Base-by-base conservation (phyloP, 345 rosid species). In the Melaleuca quinquenervia region DNA sequence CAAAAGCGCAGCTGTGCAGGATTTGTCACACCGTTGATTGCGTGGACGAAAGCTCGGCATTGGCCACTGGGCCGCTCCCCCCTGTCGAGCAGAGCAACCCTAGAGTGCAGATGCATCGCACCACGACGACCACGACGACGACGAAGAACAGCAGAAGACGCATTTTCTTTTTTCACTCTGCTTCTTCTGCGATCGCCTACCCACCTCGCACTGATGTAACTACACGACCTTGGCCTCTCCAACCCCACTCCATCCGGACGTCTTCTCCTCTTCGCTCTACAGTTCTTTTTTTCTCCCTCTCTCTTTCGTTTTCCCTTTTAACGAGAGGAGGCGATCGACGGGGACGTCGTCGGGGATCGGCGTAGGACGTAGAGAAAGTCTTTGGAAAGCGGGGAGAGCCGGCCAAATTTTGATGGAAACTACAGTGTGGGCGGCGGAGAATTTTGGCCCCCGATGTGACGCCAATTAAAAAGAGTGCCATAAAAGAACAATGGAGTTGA, bases 1-100 rank as follows among this genome's bases (percentile, higher is more conserved):
- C 76, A 62, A 84, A 45, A 32, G 48, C 58, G 50, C 52, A 26
- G 74, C 84, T 27, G 84, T 52, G 87, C 55, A 89, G 70, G 90
- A 88, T 88, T 88, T 83, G 90, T 93, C 95, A 92, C 95, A 92
- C 92, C 94, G 90, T 89, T 89, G 92, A 90, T 93, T 88, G 94
- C 94, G 95, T 93, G 91, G 95, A 92, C 91, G 94, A 89, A 89
- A 90, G 29, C 90, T 86, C 84, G 27, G 60, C 41, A 22, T 50
- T 6, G 11, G 5, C 10, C 11, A 15, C 78, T 70, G 45, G 7
- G 41, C 14, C 74, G 27, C 32, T 58, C 70, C 12, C 74, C 1
- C 22, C 58, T 54, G 11, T 8, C 21, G 41, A 41, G 4, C 41
- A 41, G 41, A 41, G 4, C 41, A 41, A 41, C 41, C 41, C 41